Evolutionary conservation across 805 yeast species (phyloP), one percentile per base, ranked within the genome.

Genomic region (Candida ipomoeae): DNA sequence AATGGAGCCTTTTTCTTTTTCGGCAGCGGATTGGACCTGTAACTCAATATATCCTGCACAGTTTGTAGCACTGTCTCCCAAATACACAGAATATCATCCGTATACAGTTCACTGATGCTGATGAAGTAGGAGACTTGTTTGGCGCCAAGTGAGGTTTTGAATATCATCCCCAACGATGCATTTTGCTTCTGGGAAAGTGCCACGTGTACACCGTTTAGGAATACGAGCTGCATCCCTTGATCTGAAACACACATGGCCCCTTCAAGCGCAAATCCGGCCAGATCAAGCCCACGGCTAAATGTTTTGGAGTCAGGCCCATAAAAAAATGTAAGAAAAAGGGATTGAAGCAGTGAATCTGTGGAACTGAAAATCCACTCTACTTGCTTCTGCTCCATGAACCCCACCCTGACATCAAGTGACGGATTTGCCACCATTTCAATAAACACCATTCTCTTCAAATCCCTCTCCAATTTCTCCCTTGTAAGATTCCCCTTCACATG

Each of bases 401-500:
- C 44, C 17, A 41, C 36, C 36, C 32, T 41, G 11, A 52, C 31
- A 14, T 32, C 33, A 8, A 41, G 20, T 6, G 29, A n/a, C 0
- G 72, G 70, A 33, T 58, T 48, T 8, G 54, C 52, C 3, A 68
- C 55, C 33, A 68, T 52, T 15, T 68, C 52, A 15, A 64, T 60
- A 4, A 78, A 62, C 0, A 74, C 40, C 5, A 56, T 45, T 0
- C 50, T 48, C 49, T 71, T 65, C 1, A 80, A 26, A 1, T 65
- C 66, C 13, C 57, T 64, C 0, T 66, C 40, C 0, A 67, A 26
- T 11, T 57, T 59, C 1, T 55, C 45, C 45, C 60, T 57, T 0
- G 71, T 58, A 10, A 40, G 46, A 0, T 51, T 29, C 3, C 56
- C 52, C 4, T 55, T 29, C 1, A 69, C 29, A 6, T 65, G 65